A percentile compares a stretch with the other conserved stretches of the same genome.
Evolutionary conservation across 345 rosid genomes (phyloP).

Genomic region (Cardamine resedifolia): DNA sequence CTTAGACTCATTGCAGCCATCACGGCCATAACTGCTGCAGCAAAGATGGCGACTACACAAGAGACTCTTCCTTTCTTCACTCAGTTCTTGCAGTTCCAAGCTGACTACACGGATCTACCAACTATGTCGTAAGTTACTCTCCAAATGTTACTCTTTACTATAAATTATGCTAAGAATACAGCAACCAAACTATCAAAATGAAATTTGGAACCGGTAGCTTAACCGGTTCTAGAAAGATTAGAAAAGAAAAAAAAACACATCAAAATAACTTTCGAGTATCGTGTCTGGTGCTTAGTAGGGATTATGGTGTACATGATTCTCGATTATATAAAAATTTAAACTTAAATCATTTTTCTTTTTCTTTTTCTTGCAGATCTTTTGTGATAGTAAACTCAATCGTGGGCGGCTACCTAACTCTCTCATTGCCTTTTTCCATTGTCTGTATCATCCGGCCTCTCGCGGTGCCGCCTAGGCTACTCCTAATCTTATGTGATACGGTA

Average conservation of each 20-base stretch:
- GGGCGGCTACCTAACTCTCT: slow-evolving; percentile 64
- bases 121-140: slow-evolving; percentile 49
- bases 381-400: slow-evolving; percentile 62
- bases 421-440: slow-evolving; percentile 71
- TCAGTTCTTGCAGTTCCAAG: slow-evolving; percentile 87
- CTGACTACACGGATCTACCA: slow-evolving; percentile 79
- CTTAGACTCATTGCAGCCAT: slow-evolving; percentile 62
- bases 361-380: slow-evolving; percentile 49
- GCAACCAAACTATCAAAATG: neutral
- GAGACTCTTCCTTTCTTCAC: slow-evolving; percentile 91
- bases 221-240: neutral
- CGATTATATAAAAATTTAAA: neutral
- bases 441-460: slow-evolving; percentile 67
- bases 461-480: slow-evolving; percentile 53
- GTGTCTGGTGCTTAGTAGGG: neutral
- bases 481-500: slow-evolving; percentile 66
- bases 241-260: neutral
- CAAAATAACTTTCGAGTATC: neutral
- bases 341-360: neutral
- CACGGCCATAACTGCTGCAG: slow-evolving; percentile 61
- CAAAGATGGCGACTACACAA: slow-evolving; percentile 68
- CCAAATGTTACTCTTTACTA: neutral
- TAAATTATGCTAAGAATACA: neutral
- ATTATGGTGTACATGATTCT: neutral
- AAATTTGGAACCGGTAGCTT: neutral